These are phyloP conservation scores for Hanseniaspora occidentalis DNA, from an alignment of 805 yeast species.

Conservation along the genomic window DNA sequence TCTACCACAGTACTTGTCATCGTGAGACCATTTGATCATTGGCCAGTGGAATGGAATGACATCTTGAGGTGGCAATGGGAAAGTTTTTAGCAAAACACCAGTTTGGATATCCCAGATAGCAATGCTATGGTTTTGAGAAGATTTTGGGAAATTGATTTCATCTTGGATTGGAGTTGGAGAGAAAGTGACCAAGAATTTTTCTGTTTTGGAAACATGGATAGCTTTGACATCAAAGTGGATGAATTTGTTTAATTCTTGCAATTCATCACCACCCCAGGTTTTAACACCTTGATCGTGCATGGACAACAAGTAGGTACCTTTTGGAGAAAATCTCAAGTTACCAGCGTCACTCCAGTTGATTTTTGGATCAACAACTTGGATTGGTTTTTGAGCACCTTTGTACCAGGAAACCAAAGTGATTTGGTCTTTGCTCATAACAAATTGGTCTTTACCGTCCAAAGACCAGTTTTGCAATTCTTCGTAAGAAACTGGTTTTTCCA, in stretches of 20 bases:
- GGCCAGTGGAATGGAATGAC: conserved; percentile 67
- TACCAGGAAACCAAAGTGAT: conserved; percentile 82
- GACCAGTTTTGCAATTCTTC: conserved; percentile 87
- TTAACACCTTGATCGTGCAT: conserved; percentile 91
- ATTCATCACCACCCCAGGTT: conserved; percentile 87
- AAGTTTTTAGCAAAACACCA: conserved; percentile 75
- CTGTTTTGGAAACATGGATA: conserved; percentile 86
- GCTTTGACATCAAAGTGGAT: conserved; percentile 83
- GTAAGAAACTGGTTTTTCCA: conserved; percentile 60
- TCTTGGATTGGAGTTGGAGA: conserved; percentile 77
- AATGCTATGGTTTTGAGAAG: conserved; percentile 84
- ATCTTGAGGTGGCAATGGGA: conserved; percentile 63
- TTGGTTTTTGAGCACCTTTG: conserved; percentile 57
- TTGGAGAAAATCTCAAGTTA: conserved; percentile 82
- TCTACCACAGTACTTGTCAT: conserved; percentile 90
- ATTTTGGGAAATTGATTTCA: conserved; percentile 69
- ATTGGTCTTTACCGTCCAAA: conserved; percentile 91
- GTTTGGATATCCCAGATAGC: conserved; percentile 86
- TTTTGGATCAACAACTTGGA: conserved; percentile 66
- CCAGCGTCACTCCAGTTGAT: conserved; percentile 70
- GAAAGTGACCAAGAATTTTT: conserved; percentile 78
- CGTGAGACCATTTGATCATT: conserved; percentile 86
- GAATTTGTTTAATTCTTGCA: conserved; percentile 62
- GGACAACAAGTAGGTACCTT: conserved; percentile 79
- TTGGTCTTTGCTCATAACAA: conserved; percentile 66